Conservation (phyloP, 129 eudicot species). For the Scalesia atractyloides region DNA sequence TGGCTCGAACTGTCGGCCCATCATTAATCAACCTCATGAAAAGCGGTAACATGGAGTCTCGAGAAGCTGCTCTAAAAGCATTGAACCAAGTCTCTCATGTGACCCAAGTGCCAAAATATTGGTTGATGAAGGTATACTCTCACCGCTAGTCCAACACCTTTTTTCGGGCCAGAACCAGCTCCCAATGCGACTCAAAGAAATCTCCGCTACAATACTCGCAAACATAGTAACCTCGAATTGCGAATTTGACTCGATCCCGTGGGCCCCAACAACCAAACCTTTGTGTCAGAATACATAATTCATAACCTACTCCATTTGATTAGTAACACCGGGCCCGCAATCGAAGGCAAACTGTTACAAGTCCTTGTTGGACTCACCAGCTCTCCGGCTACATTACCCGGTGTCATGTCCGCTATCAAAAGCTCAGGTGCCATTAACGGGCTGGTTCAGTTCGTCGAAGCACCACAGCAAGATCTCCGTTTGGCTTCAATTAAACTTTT, state of each 20-base stretch:
- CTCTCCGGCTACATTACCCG: constrained; percentile 55
- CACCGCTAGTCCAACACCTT: constrained; percentile 81
- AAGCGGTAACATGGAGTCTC: constrained; percentile 53
- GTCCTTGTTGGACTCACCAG: constrained; percentile 86
- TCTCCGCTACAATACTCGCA: constrained; percentile 83
- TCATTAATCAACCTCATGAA: constrained; percentile 75
- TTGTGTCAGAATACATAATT: constrained; percentile 72
- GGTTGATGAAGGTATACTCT: constrained; percentile 75
- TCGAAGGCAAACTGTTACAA: constrained; percentile 78
- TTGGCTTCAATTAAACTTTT: constrained; percentile 69
- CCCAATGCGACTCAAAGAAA: constrained; percentile 78
- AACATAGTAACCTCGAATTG: constrained; percentile 71
- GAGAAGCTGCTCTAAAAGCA: constrained; percentile 91
- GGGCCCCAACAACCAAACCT: constrained; percentile 67
- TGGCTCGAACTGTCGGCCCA: constrained; percentile 71
- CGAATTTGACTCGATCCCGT: constrained; percentile 68
- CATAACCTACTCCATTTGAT: constrained; percentile 77
- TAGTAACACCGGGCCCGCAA: constrained; percentile 88
- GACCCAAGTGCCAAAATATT: constrained; percentile 73
- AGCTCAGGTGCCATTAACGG: constrained; percentile 83
- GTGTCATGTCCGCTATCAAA: constrained; percentile 77
- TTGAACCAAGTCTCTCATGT: constrained; percentile 83
- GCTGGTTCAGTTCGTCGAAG: constrained; percentile 86
- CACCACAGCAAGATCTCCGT: constrained; percentile 75
- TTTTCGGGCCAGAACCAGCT: constrained; percentile 65